Evolutionary conservation across 2,329 filamentous ascomycete genomes (phyloP), one percentile per base, ranked within the genome.

Genomic region (Penicillium capsulatum): DNA sequence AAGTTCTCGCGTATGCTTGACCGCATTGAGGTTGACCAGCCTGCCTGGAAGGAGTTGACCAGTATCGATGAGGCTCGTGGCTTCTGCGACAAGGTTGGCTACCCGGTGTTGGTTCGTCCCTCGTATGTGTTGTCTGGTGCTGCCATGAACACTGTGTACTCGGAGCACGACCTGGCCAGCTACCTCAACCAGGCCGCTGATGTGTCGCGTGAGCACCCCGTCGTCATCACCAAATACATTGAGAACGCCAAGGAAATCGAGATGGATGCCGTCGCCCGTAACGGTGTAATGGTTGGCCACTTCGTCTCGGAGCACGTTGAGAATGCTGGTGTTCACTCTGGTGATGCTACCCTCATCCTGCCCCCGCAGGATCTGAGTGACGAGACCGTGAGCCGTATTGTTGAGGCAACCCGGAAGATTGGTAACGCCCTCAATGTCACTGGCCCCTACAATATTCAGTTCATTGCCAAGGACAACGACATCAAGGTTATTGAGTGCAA

Each of bases 401-500:
- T 91, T 64, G 90, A 96, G 64, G 92, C 92, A 3, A 97, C 92
- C 10, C 78, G 84, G 53, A 97, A 97, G 77, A 97, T 98, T 55
- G 92, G 85, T 52, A 83, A 85, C 47, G 91, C 92, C 11, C 77
- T 97, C 43, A 96, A 97, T 63, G 84, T 98, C 40, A 97, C 92
- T 28, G 92, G 92, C 34, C 92, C 92, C 15, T 96, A 85, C 78
- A 98, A 98, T 70, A 98, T 98, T 49, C 92, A 98, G 65, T 97
- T 98, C 72, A 98, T 98, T 58, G 92, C 92, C 58, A 97, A 97
- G 73, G 90, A 97, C 66, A 97, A 97, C 64, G 91, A 97, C 53
- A 97, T 98, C 75, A 97, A 97, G 75, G 92, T 98, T 52, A 98
- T 98, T 50, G 92, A 98, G 71, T 97, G 92, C 70, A 98, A 98